These are phyloP conservation scores for Protomyces lactucae-debilis DNA, from an alignment of 1,139 yeast species.

Conservation along the genomic window DNA sequence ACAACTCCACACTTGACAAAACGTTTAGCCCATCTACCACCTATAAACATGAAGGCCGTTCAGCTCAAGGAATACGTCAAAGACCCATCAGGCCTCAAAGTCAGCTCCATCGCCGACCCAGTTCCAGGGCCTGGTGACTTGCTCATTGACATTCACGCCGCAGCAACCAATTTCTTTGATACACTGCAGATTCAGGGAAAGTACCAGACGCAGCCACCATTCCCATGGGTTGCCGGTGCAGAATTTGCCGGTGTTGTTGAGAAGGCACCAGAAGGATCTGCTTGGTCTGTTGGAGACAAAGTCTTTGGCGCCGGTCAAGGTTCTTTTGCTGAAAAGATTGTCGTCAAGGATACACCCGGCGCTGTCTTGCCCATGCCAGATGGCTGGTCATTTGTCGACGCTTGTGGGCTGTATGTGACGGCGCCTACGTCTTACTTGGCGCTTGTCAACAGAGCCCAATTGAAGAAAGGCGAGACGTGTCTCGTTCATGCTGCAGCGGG, in stretches of 20 bases:
- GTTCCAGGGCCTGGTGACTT: slow-evolving; percentile 26
- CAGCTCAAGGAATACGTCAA: slow-evolving; percentile 26
- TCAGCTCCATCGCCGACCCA: slow-evolving; percentile 25
- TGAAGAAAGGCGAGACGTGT: slow-evolving; percentile 42
- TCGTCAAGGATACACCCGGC: slow-evolving; percentile 14
- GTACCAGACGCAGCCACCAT: slow-evolving; percentile 31
- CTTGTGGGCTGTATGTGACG: slow-evolving; percentile 24
- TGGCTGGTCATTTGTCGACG: slow-evolving; percentile 25
- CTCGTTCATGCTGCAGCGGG: slow-evolving; percentile 45
- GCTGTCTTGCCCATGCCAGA: slow-evolving; percentile 22
- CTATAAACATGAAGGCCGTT: slow-evolving; percentile 18
- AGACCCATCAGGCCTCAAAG: slow-evolving; percentile 6
- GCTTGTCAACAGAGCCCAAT: slow-evolving; percentile 50
- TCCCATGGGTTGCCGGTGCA: slow-evolving; percentile 30
- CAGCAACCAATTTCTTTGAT: slow-evolving; percentile 31
- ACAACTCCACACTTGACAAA: too few relatives aligned
- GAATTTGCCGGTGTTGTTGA: slow-evolving; percentile 28
- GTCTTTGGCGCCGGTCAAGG: slow-evolving; percentile 27
- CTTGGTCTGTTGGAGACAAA: slow-evolving; percentile 23
- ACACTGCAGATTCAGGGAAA: slow-evolving; percentile 30
- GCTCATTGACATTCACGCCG: slow-evolving; percentile 29
- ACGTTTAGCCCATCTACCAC: too few relatives aligned
- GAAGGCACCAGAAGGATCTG: slow-evolving; percentile 12
- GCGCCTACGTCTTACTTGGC: slow-evolving; percentile 40
- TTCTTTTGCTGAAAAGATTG: slow-evolving; percentile 23